Evolutionary conservation across 495 filamentous ascomycete species (phyloP), one percentile per base, ranked within the genome.

Genomic region (Talaromyces proteolyticus): DNA sequence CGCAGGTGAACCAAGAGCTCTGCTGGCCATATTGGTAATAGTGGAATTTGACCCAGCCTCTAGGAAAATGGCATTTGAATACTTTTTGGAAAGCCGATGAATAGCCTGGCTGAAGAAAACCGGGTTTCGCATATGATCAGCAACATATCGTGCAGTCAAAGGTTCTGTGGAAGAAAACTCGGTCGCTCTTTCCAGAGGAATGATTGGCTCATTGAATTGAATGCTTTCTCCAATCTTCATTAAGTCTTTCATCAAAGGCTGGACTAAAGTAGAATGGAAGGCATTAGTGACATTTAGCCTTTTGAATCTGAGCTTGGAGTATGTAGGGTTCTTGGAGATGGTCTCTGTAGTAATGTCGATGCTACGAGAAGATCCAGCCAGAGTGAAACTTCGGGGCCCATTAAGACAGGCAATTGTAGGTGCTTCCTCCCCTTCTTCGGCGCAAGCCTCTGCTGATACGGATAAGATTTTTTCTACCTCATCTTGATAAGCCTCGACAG

Each of bases 21-120:
- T 59, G 24, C 61, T 54, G 1, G 63, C 66, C 68, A 81, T 77
- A 1, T 47, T 47, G 0, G 69, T 77, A 17, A 81, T 62, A 0
- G 70, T 66, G 0, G 76, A 75, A 22, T 58, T 63, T 2, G 75
- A 76, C 0, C 78, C 77, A 19, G 76, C 75, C 47, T 82, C 79
- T 0, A 80, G 62, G 62, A 66, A 81, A 8, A 75, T 62, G 14
- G 61, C 62, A 0, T 56, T 34, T 0, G 62, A 57, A 42, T 69
- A 63, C 3, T 59, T 39, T 18, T 65, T 47, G 5, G 67, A 53
- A 0, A 81, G 57, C 20, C 76, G 55, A 24, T 70, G 59, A 0
- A 80, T 55, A 1, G 77, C 76, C 7, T 76, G 62, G 6, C 60
- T 45, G 49, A 81, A 82, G 50, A 60, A 79, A 0, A 82, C 79